Evolutionary conservation across 2,329 filamentous ascomycete genomes (phyloP).

Genomic region (Bipolaris zeicola): DNA sequence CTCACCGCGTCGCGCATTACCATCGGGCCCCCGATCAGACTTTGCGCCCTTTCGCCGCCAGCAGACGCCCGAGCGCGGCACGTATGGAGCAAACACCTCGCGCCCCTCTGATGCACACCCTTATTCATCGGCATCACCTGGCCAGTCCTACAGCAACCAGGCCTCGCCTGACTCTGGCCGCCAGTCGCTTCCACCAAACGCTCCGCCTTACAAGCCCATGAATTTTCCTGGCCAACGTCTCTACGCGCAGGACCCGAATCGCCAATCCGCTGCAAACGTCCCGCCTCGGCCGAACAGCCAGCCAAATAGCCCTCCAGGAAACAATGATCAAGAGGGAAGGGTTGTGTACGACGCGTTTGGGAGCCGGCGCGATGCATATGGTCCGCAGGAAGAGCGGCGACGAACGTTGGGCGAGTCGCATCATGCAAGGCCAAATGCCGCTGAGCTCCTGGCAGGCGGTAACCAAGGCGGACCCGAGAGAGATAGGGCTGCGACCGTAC

Average conservation of each 20-base stretch:
- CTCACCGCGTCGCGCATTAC: conserved; percentile 49
- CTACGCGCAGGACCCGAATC: conserved; percentile 39
- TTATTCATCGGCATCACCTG: conserved; percentile 40
- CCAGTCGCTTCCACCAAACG: conserved; percentile 37
- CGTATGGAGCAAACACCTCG: conserved; percentile 31
- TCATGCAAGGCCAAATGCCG: conserved; percentile 40
- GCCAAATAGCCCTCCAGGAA: conserved; percentile 38
- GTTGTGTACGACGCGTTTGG: conserved; percentile 31
- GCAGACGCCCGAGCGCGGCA: conserved; percentile 46
- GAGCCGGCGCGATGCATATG: conserved; percentile 35
- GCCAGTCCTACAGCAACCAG: conserved; percentile 42
- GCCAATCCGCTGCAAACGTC: conserved; percentile 31
- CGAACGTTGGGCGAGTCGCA: conserved; percentile 45
- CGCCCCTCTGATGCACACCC: conserved; percentile 35
- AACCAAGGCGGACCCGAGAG: conserved; percentile 29
- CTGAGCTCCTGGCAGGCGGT: conserved; percentile 37
- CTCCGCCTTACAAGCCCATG: conserved; percentile 44
- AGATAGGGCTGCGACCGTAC: conserved; percentile 47
- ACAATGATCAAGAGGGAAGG: conserved; percentile 31
- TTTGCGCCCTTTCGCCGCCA: conserved; percentile 46
- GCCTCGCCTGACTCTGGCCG: conserved; percentile 45
- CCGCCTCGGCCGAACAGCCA: conserved; percentile 51
- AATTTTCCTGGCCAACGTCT: conserved; percentile 37
- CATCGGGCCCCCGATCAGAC: conserved; percentile 40
- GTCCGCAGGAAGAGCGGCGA: conserved; percentile 41